Base-by-base conservation (phyloP, 2,329 filamentous ascomycete genomes). In the Fusarium nematophilum region DNA sequence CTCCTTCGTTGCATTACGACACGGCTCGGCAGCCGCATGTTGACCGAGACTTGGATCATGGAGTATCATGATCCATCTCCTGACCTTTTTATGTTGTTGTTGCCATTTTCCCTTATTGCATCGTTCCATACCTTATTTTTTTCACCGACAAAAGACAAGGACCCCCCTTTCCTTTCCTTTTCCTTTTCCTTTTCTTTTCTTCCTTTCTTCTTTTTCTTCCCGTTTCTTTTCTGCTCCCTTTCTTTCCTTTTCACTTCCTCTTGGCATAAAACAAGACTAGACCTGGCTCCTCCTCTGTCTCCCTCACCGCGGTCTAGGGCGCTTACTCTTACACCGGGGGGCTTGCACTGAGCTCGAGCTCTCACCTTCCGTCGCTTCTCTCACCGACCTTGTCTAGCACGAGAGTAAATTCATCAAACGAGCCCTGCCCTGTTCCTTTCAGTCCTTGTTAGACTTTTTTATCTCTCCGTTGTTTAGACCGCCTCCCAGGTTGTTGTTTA, bases 11-110 rank as follows among this genome's bases (percentile, higher is more conserved):
- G n/a, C n/a, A n/a, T n/a, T n/a, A n/a, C n/a, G n/a, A n/a, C n/a
- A n/a, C n/a, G n/a, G n/a, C n/a, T n/a, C n/a, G n/a, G n/a, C n/a
- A n/a, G n/a, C n/a, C n/a, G n/a, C n/a, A n/a, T n/a, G n/a, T n/a
- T n/a, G n/a, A n/a, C n/a, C n/a, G n/a, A n/a, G n/a, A n/a, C 36
- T 30, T 52, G 45, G 40, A 50, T 14, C n/a, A 52, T 45, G 26
- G 31, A 37, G 25, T 57, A 57, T 50, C 47, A 52, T 56, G 55
- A 59, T 55, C 44, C 29, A 31, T 64, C 59, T 61, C 52, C 56
- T 61, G 56, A 57, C 44, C 8, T 47, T 25, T 44, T 13, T 15
- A 42, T 26, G 27, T 17, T 33, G 29, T 21, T 31, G 13, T 61
- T 18, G 14, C n/a, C n/a, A n/a, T 37, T 31, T 47, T 42, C 10